Evolutionary conservation across 2,329 filamentous ascomycete species (phyloP).

Genomic region (Aspergillus costaricaensis): DNA sequence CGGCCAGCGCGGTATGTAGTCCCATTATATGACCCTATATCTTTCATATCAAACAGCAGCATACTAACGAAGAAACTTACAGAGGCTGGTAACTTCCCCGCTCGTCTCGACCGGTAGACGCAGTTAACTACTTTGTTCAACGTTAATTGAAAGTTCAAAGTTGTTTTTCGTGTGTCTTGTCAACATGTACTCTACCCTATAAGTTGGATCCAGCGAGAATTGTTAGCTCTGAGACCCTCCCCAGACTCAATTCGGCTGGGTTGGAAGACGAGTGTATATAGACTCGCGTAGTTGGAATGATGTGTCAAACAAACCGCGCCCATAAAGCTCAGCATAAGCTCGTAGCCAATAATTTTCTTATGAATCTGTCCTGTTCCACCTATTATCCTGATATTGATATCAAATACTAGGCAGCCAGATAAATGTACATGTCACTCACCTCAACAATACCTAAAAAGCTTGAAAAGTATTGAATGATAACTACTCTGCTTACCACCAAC

Average conservation of each 20-base stretch:
- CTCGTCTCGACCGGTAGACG: conserved; percentile 49
- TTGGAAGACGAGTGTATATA: conserved; percentile 37
- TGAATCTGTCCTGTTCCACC: too few relatives aligned
- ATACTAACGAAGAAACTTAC: conserved; percentile 19
- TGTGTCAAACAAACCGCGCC: not conserved
- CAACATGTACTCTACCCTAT: conserved; percentile 42
- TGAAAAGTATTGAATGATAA: too few relatives aligned
- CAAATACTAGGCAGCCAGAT: too few relatives aligned
- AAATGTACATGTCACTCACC: too few relatives aligned
- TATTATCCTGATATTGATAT: too few relatives aligned
- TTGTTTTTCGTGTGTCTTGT: conserved; percentile 30
- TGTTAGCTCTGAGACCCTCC: not conserved
- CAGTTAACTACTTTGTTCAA: conserved; percentile 21
- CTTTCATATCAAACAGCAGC: too few relatives aligned
- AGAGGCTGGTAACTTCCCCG: conserved; percentile 61
- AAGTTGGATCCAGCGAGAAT: conserved; percentile 25
- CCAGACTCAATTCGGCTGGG: not conserved
- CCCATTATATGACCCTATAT: too few relatives aligned
- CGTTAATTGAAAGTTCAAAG: conserved; percentile 30
- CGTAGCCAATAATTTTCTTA: too few relatives aligned
- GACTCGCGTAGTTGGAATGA: conserved; percentile 25
- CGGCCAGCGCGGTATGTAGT: conserved; percentile 81
- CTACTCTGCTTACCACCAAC: too few relatives aligned
- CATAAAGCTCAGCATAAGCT: too few relatives aligned
- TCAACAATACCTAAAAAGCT: too few relatives aligned